A percentile compares a stretch with the other conserved stretches of the same genome.
These are phyloP conservation scores for Neolentinus lepideus DNA, from an alignment of 1,284 basidiomycete genomes.

Conservation along the genomic window DNA sequence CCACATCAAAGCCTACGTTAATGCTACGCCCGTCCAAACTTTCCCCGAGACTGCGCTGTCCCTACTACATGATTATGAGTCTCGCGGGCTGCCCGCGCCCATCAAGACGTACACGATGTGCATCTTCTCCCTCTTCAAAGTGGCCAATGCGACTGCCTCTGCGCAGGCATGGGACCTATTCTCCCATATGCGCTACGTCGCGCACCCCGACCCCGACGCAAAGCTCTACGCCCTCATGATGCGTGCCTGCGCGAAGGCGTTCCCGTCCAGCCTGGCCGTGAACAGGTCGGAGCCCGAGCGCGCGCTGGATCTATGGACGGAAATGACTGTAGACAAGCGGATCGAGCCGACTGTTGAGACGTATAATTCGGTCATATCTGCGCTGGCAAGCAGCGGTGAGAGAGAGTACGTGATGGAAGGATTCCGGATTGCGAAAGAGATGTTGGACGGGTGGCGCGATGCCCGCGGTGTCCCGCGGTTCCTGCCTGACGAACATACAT, in stretches of 20 bases:
- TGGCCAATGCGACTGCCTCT: constrained; percentile 38
- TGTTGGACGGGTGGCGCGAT: constrained; percentile 71
- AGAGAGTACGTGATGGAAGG: constrained; percentile 68
- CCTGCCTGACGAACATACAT: constrained; percentile 64
- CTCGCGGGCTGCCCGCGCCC: constrained; percentile 46
- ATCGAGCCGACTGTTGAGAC: constrained; percentile 62
- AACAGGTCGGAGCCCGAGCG: constrained; percentile 72
- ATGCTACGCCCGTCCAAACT: constrained; percentile 27
- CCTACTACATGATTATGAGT: constrained; percentile 61
- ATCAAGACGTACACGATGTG: constrained; percentile 59
- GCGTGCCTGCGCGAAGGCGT: constrained; percentile 59
- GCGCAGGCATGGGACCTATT: constrained; percentile 92
- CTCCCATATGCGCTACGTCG: constrained; percentile 91
- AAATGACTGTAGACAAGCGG: constrained; percentile 73
- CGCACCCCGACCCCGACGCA: constrained; percentile 76
- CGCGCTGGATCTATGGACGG: constrained; percentile 88
- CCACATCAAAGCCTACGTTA: constrained; percentile 57
- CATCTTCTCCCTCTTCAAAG: constrained; percentile 55
- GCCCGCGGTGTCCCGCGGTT: constrained; percentile 49
- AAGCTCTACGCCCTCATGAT: constrained; percentile 86
- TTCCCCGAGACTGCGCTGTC: constrained; percentile 52
- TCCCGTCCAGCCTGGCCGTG: constrained; percentile 6
- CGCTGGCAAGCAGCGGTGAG: constrained; percentile 59
- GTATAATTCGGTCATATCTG: constrained; percentile 81
- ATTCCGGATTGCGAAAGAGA: constrained; percentile 73